Evolutionary conservation across 2,329 filamentous ascomycete genomes (phyloP).

Genomic region (Aspergillus fumigatus): DNA sequence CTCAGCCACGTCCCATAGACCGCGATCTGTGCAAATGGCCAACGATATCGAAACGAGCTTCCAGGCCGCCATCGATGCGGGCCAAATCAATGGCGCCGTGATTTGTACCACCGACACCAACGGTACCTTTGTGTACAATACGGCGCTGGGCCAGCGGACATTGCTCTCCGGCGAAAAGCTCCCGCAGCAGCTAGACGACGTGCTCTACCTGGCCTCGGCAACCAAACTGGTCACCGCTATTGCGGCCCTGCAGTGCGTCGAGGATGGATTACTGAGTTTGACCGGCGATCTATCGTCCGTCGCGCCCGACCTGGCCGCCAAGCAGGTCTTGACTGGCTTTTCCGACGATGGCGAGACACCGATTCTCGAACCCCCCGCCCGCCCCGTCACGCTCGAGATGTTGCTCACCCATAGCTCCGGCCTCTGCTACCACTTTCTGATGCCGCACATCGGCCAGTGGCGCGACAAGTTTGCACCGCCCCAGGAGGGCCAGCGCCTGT

Average conservation of each 20-base stretch:
- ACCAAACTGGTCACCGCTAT: constrained; percentile 50
- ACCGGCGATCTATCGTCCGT: constrained; percentile 44
- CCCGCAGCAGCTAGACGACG: constrained; percentile 28
- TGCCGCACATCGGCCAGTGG: constrained; percentile 36
- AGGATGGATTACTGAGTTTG: constrained; percentile 47
- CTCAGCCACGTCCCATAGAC: no score
- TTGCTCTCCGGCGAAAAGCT: constrained; percentile 39
- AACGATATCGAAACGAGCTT: constrained; percentile 36
- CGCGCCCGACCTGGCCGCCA: constrained; percentile 46
- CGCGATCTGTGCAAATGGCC: constrained; percentile 5
- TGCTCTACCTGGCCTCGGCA: constrained; percentile 21
- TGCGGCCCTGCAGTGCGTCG: constrained; percentile 52
- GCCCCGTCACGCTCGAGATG: constrained; percentile 47
- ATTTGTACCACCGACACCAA: constrained; percentile 39
- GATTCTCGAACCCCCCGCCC: constrained; percentile 27
- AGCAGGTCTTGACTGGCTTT: constrained; percentile 48
- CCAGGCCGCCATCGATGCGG: constrained; percentile 40
- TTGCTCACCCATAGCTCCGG: constrained; percentile 53
- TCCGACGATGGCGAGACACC: constrained; percentile 32
- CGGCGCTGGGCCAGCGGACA: constrained; percentile 38
- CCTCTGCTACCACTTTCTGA: constrained; percentile 42
- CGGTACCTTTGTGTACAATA: constrained; percentile 40
- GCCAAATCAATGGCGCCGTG: constrained; percentile 43
- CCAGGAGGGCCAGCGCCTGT: constrained; percentile 13
- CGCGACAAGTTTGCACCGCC: constrained; percentile 24